These are phyloP conservation scores for Eucalyptus grandis DNA, from an alignment of 345 rosid genomes.

Conservation along the genomic window DNA sequence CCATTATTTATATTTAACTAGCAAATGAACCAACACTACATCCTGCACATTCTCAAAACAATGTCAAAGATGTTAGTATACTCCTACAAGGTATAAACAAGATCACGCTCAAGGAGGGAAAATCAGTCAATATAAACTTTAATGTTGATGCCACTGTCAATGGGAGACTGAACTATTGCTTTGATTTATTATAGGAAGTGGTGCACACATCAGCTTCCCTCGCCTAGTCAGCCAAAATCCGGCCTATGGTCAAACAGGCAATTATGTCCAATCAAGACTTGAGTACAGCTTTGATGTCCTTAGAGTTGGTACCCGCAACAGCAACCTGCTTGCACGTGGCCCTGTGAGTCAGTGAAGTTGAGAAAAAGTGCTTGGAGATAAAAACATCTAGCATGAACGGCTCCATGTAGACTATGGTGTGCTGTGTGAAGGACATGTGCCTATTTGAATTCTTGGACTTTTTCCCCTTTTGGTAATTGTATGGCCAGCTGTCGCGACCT, in stretches of 20 bases:
- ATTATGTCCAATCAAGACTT: background rate
- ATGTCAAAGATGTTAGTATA: too few relatives aligned
- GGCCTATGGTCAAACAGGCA: background rate
- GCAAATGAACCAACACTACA: background rate
- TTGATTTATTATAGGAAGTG: background rate
- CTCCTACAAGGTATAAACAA: background rate
- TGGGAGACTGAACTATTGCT: background rate
- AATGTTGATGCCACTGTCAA: background rate
- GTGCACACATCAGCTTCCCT: background rate
- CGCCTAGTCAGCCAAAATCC: background rate
- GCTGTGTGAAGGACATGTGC: too few relatives aligned
- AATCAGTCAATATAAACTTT: background rate
- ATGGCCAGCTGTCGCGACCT: too few relatives aligned
- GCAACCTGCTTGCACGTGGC: too few relatives aligned
- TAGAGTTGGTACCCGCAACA: background rate
- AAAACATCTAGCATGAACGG: too few relatives aligned
- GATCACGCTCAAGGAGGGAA: background rate
- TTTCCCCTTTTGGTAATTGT: too few relatives aligned
- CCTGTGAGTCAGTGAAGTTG: too few relatives aligned
- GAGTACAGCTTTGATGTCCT: background rate
- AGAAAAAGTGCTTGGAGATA: too few relatives aligned
- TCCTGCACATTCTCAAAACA: background rate
- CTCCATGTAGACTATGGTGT: too few relatives aligned
- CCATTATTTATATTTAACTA: background rate
- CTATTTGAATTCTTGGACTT: too few relatives aligned